Evolutionary conservation across 306 rosid genomes (phyloP), one percentile per base, ranked within the genome.

Genomic region (Delonix regia): DNA sequence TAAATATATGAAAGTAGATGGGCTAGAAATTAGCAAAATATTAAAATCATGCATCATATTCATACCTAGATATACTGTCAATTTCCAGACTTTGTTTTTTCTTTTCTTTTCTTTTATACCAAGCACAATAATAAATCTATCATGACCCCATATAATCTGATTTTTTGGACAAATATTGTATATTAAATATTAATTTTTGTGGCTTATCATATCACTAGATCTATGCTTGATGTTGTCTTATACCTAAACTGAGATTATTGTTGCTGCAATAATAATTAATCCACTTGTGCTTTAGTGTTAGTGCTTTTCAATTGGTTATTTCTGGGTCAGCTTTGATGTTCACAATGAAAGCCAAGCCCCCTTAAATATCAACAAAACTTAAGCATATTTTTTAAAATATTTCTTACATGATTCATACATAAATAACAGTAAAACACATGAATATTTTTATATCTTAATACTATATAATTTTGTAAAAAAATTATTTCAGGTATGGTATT

Each of bases 301-400:
- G 73, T 27, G 45, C 22, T 6, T 69, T 69, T 69, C 52, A 68
- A 28, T 52, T 38, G 51, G 64, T 22, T 67, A 5, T 39, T 22
- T 80, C 80, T 74, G 80, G 30, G 66, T 19, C 64, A 65, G 27
- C 13, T 42, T 57, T 47, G 72, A 25, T 47, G 55, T 67, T 12
- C 61, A 15, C 7, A 28, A n/a, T n/a, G n/a, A n/a, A n/a, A n/a
- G n/a, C n/a, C n/a, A n/a, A n/a, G n/a, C n/a, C n/a, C n/a, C n/a
- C n/a, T n/a, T n/a, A n/a, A n/a, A n/a, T n/a, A n/a, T n/a, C n/a
- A n/a, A n/a, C n/a, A n/a, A n/a, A n/a, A 57, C 64, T 19, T 25
- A 57, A 25, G 8, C 36, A 57, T 4, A 13, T 9, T 56, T 21
- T 22, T 55, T 12, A 12, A 30, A 13, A 25, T 11, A 57, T 25